Evolutionary conservation across 2,329 filamentous ascomycete genomes (phyloP).

Genomic region (Tolypocladium pustulatum): DNA sequence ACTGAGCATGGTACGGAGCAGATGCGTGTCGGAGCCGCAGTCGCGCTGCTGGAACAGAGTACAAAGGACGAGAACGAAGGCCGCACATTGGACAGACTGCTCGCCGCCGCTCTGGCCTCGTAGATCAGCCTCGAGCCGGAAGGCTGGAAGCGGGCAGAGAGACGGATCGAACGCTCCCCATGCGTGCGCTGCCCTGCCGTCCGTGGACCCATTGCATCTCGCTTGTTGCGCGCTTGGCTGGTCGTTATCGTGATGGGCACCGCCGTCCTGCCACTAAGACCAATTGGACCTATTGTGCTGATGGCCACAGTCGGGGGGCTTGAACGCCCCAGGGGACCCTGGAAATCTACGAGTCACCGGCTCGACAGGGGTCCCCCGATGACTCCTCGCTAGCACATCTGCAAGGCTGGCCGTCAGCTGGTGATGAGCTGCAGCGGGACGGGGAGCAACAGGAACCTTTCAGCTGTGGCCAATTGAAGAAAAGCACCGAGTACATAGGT

Average conservation of each 20-base stretch:
- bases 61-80: not conserved
- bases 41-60: not conserved
- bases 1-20: not conserved
- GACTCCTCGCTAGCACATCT: conserved; percentile 3
- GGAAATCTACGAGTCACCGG: not conserved
- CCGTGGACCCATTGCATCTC: not conserved
- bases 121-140: not conserved
- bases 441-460: not conserved
- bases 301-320: not conserved
- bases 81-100: not conserved
- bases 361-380: not conserved
- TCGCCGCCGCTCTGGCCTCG: not conserved
- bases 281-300: not conserved
- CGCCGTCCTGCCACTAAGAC: not conserved
- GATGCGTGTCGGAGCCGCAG: not conserved
- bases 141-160: not conserved
- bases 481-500: not conserved
- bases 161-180: not conserved
- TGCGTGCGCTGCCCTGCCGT: not conserved
- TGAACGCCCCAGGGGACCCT: not conserved
- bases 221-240: not conserved
- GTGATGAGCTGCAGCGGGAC: not conserved
- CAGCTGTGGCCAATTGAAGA: not conserved
- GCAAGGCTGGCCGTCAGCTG: not conserved
- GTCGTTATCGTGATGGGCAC: not conserved